phyloP scores from a whole-genome alignment of 2,329 filamentous ascomycete species.

The Colletotrichum sp. region DNA sequence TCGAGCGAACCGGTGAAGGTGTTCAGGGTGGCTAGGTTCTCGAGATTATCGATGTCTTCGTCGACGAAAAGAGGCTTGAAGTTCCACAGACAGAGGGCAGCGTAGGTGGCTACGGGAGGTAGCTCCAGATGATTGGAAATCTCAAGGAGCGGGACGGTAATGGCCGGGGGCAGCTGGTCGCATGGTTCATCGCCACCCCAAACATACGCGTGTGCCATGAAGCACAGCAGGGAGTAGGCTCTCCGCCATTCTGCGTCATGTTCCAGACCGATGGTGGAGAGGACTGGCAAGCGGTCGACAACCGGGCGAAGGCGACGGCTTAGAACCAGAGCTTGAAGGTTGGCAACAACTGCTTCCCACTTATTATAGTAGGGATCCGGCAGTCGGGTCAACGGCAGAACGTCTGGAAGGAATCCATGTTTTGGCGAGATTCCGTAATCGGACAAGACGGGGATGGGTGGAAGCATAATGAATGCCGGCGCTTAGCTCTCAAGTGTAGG shows the following conservation, averaged over 20 bases:
- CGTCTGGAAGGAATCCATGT: constrained; percentile 87
- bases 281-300: constrained; percentile 80
- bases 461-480: constrained; percentile 50
- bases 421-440: constrained; percentile 82
- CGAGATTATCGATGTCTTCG: constrained; percentile 80
- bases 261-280: constrained; percentile 82
- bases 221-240: constrained; percentile 87
- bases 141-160: constrained; percentile 82
- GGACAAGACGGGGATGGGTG: constrained; percentile 65
- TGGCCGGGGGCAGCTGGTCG: constrained; percentile 78
- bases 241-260: constrained; percentile 91
- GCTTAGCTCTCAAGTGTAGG: neutral
- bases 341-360: constrained; percentile 88
- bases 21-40: constrained; percentile 85
- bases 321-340: constrained; percentile 85
- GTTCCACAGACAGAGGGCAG: constrained; percentile 93
- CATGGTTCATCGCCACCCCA: constrained; percentile 89
- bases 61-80: constrained; percentile 89
- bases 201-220: constrained; percentile 94
- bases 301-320: constrained; percentile 82
- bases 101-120: constrained; percentile 92
- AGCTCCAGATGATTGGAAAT: constrained; percentile 82
- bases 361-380: constrained; percentile 92
- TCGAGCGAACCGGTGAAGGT: constrained; percentile 95
- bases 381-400: constrained; percentile 78